Base-by-base conservation (phyloP, 176 grass and related monocot genomes). In the Calamus simplicifolius region DNA sequence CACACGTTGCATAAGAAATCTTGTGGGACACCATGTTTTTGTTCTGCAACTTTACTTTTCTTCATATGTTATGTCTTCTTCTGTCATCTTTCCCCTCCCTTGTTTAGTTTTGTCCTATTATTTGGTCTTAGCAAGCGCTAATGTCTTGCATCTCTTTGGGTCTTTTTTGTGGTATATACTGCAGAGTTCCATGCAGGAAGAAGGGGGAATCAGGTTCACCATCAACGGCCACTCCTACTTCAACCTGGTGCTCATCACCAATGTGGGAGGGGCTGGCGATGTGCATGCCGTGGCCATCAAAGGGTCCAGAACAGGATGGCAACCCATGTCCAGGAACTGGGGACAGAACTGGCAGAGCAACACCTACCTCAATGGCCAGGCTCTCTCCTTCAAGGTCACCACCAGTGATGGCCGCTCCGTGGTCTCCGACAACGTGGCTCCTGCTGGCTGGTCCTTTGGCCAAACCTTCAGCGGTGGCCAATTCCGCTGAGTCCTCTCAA, bases 281-380 rank as follows among this genome's bases (percentile, higher is more conserved):
- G 77, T 94, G 66, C 73, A 77, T 51, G 70, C 89, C 0, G 84
- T 88, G 54, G 70, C 64, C 16, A 77, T 94, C 53, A 78, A 72
- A 60, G 79, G 82, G 12, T 73, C 64, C 4, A 52, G 75, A 52
- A 52, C 70, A 18, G 64, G 69, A 59, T 94, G 89, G 89, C 62
- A 66, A 50, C 23, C 69, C 18, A 94, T 85, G 89, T 71, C 80
- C 2, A 25, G 74, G 29, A 94, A 94, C 65, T 94, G 84, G 89
- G 84, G 89, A 1, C 80, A 87, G 74, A 94, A 94, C 64, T 94
- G 89, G 89, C 89, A 94, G 72, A 87, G 83, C 74, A 77, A 67
- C 54, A 59, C 50, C 64, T 74, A 72, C 48, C 77, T 94, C 52
- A 67, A 88, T 51, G 67, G 77, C 1, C 77, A 81, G 54, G 28